phyloP scores from a whole-genome alignment of 2,329 filamentous ascomycete genomes.

The Penicillium sp. region DNA sequence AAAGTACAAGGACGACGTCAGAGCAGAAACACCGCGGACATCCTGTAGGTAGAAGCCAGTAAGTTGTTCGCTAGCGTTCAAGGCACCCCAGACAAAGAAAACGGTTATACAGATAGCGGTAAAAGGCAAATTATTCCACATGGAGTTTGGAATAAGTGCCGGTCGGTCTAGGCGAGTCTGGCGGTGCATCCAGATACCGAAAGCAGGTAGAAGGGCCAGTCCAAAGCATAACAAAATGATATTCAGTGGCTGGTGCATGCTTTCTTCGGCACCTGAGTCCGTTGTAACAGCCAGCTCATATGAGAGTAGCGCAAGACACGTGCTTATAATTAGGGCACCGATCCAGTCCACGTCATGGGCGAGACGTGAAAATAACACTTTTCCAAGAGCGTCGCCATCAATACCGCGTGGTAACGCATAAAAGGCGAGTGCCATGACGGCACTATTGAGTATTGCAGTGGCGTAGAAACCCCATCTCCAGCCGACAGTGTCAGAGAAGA shows the following conservation, averaged over 20 bases:
- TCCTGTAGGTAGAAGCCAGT: background rate
- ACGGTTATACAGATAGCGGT: slow-evolving; percentile 37
- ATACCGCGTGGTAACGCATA: background rate
- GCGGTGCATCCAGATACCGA: background rate
- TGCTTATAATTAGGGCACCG: slow-evolving; percentile 13
- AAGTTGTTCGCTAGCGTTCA: slow-evolving; percentile 28
- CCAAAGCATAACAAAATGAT: background rate
- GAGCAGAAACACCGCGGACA: background rate
- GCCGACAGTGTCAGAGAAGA: slow-evolving; percentile 51
- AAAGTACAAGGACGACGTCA: slow-evolving; percentile 2
- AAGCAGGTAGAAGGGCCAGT: background rate
- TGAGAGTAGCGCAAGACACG: slow-evolving; percentile 13
- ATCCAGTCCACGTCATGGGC: slow-evolving; percentile 18
- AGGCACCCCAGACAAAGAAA: slow-evolving; percentile 36
- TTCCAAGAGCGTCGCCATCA: background rate
- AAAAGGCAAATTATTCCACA: slow-evolving; percentile 39
- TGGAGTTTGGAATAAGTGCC: slow-evolving; percentile 39
- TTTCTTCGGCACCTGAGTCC: slow-evolving; percentile 6
- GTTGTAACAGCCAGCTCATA: slow-evolving; percentile 16
- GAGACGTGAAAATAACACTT: background rate
- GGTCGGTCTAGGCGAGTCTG: slow-evolving; percentile 9
- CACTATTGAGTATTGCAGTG: slow-evolving; percentile 11
- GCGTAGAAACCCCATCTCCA: slow-evolving; percentile 53
- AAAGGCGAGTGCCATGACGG: background rate
- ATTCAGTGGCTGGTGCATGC: background rate